Conservation (phyloP, 768 basidiomycete genomes). For the Chalciporus chontae region DNA sequence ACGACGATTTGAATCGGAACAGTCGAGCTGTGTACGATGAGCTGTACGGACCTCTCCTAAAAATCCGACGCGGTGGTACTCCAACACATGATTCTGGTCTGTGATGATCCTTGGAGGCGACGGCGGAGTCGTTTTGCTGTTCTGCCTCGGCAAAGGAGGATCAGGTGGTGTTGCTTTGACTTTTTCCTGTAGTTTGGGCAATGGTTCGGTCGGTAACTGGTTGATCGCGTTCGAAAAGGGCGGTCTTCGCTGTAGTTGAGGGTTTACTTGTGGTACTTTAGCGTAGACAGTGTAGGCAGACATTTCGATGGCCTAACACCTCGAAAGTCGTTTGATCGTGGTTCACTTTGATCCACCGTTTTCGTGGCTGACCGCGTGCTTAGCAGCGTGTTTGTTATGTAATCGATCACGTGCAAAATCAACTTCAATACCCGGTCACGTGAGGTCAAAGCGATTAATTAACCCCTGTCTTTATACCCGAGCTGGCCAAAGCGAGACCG, state of each 20-base stretch:
- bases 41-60: conserved; percentile 69
- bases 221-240: conserved; percentile 43
- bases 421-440: conserved; percentile 23
- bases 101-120: conserved; percentile 75
- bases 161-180: conserved; percentile 42
- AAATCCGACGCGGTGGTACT: conserved; percentile 74
- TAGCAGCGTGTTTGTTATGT: conserved; percentile 29
- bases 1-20: not conserved
- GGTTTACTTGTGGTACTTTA: conserved; percentile 32
- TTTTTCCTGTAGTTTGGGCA: conserved; percentile 37
- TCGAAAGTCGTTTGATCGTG: conserved; percentile 21
- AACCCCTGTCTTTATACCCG: conserved; percentile 10
- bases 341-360: no score
- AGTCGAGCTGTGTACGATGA: not conserved
- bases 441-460: conserved; percentile 14
- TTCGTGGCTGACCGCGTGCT: conserved; percentile 20
- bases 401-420: conserved; percentile 28
- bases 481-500: not conserved
- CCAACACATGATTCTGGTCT: conserved; percentile 54
- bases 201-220: conserved; percentile 28
- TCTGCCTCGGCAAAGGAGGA: conserved; percentile 77
- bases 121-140: conserved; percentile 76
- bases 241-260: conserved; percentile 34
- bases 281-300: conserved; percentile 36
- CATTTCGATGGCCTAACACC: conserved; percentile 49